Conservation (phyloP, 176 grass and related monocot genomes). For the Triticum monococcum region DNA sequence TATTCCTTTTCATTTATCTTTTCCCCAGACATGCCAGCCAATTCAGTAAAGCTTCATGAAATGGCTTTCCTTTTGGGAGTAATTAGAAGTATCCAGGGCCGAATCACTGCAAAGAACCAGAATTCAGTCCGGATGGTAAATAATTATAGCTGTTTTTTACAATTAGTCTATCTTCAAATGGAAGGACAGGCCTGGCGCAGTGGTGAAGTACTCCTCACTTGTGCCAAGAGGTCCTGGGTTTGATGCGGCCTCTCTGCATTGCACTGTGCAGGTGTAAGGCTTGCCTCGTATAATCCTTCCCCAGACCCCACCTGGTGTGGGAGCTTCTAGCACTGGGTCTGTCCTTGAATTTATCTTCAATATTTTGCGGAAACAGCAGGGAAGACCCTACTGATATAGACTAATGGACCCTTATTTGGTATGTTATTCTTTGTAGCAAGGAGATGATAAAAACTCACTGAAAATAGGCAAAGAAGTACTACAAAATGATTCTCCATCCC, state of each 20-base stretch:
- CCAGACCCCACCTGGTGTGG: no score
- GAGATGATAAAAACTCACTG: constrained; percentile 59
- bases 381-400: background rate
- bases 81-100: constrained; percentile 75
- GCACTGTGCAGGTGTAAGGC: no score
- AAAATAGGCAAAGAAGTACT: constrained; percentile 50
- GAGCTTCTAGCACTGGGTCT: no score
- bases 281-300: no score
- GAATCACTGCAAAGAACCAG: constrained; percentile 60
- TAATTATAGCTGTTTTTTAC: background rate
- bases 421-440: constrained; percentile 41
- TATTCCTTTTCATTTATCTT: constrained; percentile 11
- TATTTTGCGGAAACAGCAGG: background rate
- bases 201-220: no score
- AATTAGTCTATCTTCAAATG: background rate
- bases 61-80: constrained; percentile 88
- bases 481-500: constrained; percentile 45
- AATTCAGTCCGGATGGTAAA: constrained; percentile 57
- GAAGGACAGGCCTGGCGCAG: no score
- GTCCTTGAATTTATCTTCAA: background rate
- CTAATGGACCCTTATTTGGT: constrained; percentile 15
- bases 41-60: constrained; percentile 76
- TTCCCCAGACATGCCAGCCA: constrained; percentile 31
- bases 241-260: no score
- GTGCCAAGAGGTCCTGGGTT: no score